Evolutionary conservation across 106 monocot species (phyloP).

Genomic region (Dioscorea alata): DNA sequence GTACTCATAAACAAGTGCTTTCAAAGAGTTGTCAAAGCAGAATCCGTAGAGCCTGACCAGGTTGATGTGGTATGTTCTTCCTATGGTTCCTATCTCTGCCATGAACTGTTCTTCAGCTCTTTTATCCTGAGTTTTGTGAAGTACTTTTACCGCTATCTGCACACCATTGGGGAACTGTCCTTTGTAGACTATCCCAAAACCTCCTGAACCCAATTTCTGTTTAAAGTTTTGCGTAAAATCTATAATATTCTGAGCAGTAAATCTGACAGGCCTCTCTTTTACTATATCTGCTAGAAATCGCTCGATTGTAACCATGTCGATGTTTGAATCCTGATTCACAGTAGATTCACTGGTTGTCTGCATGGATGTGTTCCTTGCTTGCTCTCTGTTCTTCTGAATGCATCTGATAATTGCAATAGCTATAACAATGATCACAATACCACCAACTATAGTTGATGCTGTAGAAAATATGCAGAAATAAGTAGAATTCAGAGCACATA

Average conservation of each 20-base stretch:
- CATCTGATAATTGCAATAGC: not conserved
- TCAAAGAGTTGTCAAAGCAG: slow-evolving; percentile 8
- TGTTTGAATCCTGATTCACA: not conserved
- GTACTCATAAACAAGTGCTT: slow-evolving; percentile 14
- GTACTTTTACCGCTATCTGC: slow-evolving; percentile 10
- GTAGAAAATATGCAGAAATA: not conserved
- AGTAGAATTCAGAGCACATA: too few species aligned
- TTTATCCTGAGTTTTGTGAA: not conserved
- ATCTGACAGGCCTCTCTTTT: slow-evolving; percentile 16
- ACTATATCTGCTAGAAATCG: slow-evolving; percentile 2
- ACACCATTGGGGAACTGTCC: slow-evolving; percentile 12
- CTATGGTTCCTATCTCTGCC: slow-evolving; percentile 7
- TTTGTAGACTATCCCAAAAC: slow-evolving; percentile 18
- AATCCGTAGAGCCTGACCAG: slow-evolving; percentile 14
- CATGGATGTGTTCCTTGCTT: not conserved
- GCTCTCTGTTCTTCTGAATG: not conserved
- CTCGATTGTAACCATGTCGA: slow-evolving; percentile 6
- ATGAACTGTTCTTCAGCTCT: slow-evolving; percentile 17
- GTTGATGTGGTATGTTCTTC: slow-evolving; percentile 18
- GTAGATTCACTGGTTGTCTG: not conserved
- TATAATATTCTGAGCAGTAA: slow-evolving; percentile 4
- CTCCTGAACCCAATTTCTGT: slow-evolving; percentile 10
- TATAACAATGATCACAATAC: not conserved
- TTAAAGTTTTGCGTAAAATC: slow-evolving; percentile 10
- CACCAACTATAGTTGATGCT: not conserved